phyloP scores from a whole-genome alignment of 352 stramenopile genomes.

The Peronospora tabacina region DNA sequence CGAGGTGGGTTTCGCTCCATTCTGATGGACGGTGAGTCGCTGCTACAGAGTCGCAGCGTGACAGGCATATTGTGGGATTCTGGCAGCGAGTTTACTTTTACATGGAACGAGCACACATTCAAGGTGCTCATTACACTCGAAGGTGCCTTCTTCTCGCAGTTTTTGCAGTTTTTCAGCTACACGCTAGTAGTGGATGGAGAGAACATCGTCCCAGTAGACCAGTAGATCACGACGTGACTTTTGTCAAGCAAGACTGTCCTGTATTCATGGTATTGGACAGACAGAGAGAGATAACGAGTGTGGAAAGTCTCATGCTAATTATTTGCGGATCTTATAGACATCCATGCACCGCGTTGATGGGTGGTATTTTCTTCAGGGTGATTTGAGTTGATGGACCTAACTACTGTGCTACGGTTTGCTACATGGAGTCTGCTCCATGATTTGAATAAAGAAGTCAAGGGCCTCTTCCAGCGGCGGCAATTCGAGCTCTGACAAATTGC shows the following conservation, averaged over 20 bases:
- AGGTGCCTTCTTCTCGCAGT: conserved; percentile 80
- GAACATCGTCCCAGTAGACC: conserved; percentile 45
- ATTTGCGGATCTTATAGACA: conserved; percentile 21
- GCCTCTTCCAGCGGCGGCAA: conserved; percentile 41
- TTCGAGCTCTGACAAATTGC: conserved; percentile 10
- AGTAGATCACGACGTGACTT: conserved; percentile 5
- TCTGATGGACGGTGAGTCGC: conserved; percentile 55
- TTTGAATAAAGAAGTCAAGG: conserved; percentile 47
- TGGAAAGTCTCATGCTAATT: conserved; percentile 7
- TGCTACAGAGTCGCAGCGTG: conserved; percentile 62
- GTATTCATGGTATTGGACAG: conserved; percentile 4
- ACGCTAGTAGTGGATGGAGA: conserved; percentile 69
- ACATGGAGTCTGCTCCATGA: conserved; percentile 28
- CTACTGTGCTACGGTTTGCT: conserved; percentile 1
- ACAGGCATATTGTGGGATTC: conserved; percentile 74
- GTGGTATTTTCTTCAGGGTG: not conserved
- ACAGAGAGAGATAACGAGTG: conserved; percentile 7
- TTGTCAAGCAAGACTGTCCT: not conserved
- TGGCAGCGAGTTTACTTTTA: conserved; percentile 66
- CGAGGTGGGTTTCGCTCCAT: conserved; percentile 68
- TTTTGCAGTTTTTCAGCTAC: conserved; percentile 82
- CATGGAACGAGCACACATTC: conserved; percentile 56
- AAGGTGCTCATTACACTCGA: conserved; percentile 72
- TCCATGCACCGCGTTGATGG: conserved; percentile 4
- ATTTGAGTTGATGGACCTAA: not conserved